Conservation (phyloP, 2,329 filamentous ascomycete genomes). For the Claviceps quebecensis region DNA sequence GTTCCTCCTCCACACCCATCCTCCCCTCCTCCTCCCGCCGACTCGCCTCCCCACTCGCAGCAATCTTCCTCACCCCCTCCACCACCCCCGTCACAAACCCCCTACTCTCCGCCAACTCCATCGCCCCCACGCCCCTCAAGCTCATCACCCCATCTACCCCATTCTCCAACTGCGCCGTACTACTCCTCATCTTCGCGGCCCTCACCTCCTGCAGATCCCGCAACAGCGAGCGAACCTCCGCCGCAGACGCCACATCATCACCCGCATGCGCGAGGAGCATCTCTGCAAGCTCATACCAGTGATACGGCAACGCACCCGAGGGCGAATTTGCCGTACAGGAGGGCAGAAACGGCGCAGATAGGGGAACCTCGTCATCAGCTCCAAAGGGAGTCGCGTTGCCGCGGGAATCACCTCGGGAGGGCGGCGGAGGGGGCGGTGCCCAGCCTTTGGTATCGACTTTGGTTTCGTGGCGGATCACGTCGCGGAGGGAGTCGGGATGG, state of each 20-base stretch:
- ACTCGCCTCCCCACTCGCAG: constrained; percentile 63
- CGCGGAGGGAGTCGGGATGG: constrained; percentile 55
- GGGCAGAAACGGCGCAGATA: constrained; percentile 65
- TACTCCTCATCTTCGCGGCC: constrained; percentile 74
- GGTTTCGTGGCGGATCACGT: constrained; percentile 72
- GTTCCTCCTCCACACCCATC: constrained; percentile 46
- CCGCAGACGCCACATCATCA: constrained; percentile 64
- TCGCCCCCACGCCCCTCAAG: constrained; percentile 65
- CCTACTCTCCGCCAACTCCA: constrained; percentile 82
- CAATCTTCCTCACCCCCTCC: constrained; percentile 74
- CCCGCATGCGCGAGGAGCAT: constrained; percentile 71
- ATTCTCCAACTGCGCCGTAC: constrained; percentile 56
- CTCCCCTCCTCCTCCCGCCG: constrained; percentile 66
- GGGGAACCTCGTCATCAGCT: constrained; percentile 15
- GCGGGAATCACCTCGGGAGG: constrained; percentile 33
- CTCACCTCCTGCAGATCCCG: constrained; percentile 77
- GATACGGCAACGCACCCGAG: constrained; percentile 66
- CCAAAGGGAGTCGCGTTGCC: constrained; percentile 20
- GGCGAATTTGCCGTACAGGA: constrained; percentile 58
- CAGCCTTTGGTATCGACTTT: constrained; percentile 57
- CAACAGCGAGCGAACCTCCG: constrained; percentile 60
- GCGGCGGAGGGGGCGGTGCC: constrained; percentile 59
- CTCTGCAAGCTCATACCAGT: constrained; percentile 88
- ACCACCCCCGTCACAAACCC: constrained; percentile 76
- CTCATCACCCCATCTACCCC: constrained; percentile 58